Base-by-base conservation (phyloP, 176 grass and related monocot genomes). In the Elaeis guineensis region DNA sequence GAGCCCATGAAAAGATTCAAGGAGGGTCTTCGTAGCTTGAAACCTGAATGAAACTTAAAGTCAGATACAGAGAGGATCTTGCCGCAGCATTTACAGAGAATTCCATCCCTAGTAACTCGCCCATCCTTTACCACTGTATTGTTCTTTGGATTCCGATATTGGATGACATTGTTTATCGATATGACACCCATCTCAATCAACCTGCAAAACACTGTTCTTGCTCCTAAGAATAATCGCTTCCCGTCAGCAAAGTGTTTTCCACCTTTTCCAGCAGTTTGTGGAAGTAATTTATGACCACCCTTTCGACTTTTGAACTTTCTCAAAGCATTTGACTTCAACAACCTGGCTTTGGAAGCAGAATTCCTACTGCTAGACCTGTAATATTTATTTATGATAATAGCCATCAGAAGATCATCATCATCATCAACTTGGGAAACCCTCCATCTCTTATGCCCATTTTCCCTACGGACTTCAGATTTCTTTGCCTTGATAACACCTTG, bases 1-100 rank as follows among this genome's bases (percentile, higher is more conserved):
- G 64, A 72, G 78, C 71, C 68, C 53, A 85, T 59, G 81, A 87
- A 95, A 73, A 95, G 74, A 87, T 90, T 87, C 80, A 90, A 67
- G 61, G 77, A 80, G 17, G 70, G 74, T 44, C 48, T 56, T 66
- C 83, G 66, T 50, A 62, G 58, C 57, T 18, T 67, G 59, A 75
- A 61, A 69, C 77, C 74, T 71, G 86, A 68, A 77, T 90, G 91
- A 20, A 63, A 48, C 61, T 81, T 83, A 74, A 95, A 95, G 55
- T 70, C 77, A 24, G 79, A 87, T 55, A 87, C 28, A 65, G 83
- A 81, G 81, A 95, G 79, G 58, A 55, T 74, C 15, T 30, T 57
- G 49, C 72, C 57, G 60, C 91, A 95, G 57, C 91, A 95, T 54
- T 63, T 79, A 61, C 91, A 95, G 54, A 61, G 63, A 63, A 95